These are phyloP conservation scores for Candida saitoana DNA, from an alignment of 805 yeast species.

Conservation along the genomic window DNA sequence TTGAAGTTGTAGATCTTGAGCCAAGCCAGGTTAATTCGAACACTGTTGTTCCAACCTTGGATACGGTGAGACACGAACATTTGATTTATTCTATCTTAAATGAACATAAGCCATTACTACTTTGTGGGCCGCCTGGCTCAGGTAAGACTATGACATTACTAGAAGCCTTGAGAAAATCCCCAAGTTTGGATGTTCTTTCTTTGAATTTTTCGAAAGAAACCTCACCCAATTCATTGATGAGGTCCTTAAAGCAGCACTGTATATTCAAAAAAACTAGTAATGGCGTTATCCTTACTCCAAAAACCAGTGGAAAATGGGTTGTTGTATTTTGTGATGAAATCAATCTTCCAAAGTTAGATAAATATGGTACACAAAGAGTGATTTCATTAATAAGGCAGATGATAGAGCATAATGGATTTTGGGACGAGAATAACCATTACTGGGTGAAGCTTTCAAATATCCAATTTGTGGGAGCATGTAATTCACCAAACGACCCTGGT, in stretches of 20 bases:
- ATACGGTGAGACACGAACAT: slow-evolving; percentile 65
- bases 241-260: slow-evolving; percentile 70
- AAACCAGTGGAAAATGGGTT: slow-evolving; percentile 59
- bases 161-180: slow-evolving; percentile 57
- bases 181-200: slow-evolving; percentile 56
- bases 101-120: slow-evolving; percentile 56
- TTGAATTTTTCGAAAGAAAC: slow-evolving; percentile 84
- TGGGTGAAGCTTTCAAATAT: slow-evolving; percentile 68
- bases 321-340: slow-evolving; percentile 91
- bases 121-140: slow-evolving; percentile 97
- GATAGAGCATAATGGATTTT: slow-evolving; percentile 71
- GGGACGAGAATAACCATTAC: slow-evolving; percentile 53
- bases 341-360: slow-evolving; percentile 71
- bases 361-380: slow-evolving; percentile 68
- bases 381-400: slow-evolving; percentile 72
- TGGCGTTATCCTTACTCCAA: slow-evolving; percentile 58
- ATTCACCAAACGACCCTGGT: slow-evolving; percentile 81
- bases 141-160: slow-evolving; percentile 92
- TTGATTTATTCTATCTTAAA: slow-evolving; percentile 54
- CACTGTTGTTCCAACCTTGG: slow-evolving; percentile 71
- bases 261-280: slow-evolving; percentile 47
- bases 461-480: slow-evolving; percentile 93
- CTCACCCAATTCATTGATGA: slow-evolving; percentile 54
- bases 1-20: slow-evolving; percentile 46
- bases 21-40: slow-evolving; percentile 61